These are phyloP conservation scores for Ustilago loliicola DNA, from an alignment of 1,284 basidiomycete species.

Conservation along the genomic window DNA sequence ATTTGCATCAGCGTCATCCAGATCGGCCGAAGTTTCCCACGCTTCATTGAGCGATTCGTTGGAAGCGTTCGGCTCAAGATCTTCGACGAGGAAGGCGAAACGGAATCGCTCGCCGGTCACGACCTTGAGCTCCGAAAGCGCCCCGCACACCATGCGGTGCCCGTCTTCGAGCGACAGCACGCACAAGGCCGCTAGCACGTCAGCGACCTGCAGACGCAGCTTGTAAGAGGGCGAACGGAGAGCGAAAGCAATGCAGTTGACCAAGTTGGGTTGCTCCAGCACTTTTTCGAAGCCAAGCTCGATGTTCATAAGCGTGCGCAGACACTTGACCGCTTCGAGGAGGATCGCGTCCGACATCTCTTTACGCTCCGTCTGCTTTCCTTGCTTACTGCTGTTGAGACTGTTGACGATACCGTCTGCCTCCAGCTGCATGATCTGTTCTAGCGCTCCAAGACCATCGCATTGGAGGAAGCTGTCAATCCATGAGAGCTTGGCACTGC, in stretches of 20 bases:
- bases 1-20: slow-evolving; percentile 29
- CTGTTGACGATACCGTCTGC: slow-evolving; percentile 39
- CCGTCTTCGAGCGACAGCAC: slow-evolving; percentile 81
- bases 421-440: slow-evolving; percentile 52
- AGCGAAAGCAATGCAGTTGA: slow-evolving; percentile 81
- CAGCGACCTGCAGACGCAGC: slow-evolving; percentile 79
- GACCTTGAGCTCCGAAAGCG: slow-evolving; percentile 82
- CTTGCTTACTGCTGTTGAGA: slow-evolving; percentile 16
- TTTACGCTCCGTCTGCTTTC: slow-evolving; percentile 47
- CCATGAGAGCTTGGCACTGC: slow-evolving; percentile 84
- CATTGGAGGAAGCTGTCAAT: slow-evolving; percentile 80
- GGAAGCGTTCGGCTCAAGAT: slow-evolving; percentile 76
- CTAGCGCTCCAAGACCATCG: slow-evolving; percentile 77
- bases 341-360: slow-evolving; percentile 61
- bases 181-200: slow-evolving; percentile 86
- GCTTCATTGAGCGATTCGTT: slow-evolving; percentile 66
- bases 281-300: slow-evolving; percentile 83
- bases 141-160: slow-evolving; percentile 80
- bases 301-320: slow-evolving; percentile 86
- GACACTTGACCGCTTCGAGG: slow-evolving; percentile 77
- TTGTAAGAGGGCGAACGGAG: slow-evolving; percentile 78
- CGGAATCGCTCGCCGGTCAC: slow-evolving; percentile 82
- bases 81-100: slow-evolving; percentile 81
- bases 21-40: slow-evolving; percentile 64
- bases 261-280: slow-evolving; percentile 77